Evolutionary conservation across 495 filamentous ascomycete species (phyloP).

Genomic region (Lasiosphaeris hirsuta): DNA sequence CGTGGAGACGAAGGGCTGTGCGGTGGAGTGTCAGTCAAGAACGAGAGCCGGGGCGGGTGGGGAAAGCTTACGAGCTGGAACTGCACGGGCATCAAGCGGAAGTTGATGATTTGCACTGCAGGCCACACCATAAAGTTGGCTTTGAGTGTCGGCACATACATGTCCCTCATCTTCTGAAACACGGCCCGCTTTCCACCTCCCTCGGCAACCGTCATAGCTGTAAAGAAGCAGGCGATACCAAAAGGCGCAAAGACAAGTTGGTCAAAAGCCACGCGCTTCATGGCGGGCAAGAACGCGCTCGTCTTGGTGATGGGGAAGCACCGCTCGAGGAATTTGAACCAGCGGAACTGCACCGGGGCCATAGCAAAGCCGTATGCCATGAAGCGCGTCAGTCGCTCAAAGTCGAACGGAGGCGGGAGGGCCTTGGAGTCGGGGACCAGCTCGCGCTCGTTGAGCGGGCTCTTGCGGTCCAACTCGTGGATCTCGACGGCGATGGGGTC

Average conservation of each 20-base stretch:
- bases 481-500: slow-evolving; percentile 85
- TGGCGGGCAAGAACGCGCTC: slow-evolving; percentile 65
- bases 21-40: background rate
- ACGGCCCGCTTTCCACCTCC: slow-evolving; percentile 83
- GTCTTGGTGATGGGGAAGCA: slow-evolving; percentile 81
- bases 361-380: slow-evolving; percentile 95
- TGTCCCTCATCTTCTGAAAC: slow-evolving; percentile 80
- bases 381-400: slow-evolving; percentile 87
- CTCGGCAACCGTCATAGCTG: slow-evolving; percentile 93
- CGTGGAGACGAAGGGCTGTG: slow-evolving; percentile 90
- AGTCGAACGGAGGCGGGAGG: slow-evolving; percentile 85
- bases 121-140: slow-evolving; percentile 98
- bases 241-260: slow-evolving; percentile 94
- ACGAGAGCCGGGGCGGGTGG: background rate
- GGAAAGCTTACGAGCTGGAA: slow-evolving; percentile 83
- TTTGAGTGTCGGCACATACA: slow-evolving; percentile 90
- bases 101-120: slow-evolving; percentile 93
- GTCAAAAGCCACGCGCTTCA: slow-evolving; percentile 90
- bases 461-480: slow-evolving; percentile 82
- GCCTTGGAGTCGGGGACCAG: slow-evolving; percentile 60
- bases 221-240: slow-evolving; percentile 89
- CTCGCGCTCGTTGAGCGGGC: slow-evolving; percentile 62
- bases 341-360: slow-evolving; percentile 94
- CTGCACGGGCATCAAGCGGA: slow-evolving; percentile 89
- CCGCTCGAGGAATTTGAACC: slow-evolving; percentile 85